Evolutionary conservation across 2,329 filamentous ascomycete species (phyloP).

Genomic region (Aspergillus neotritici): DNA sequence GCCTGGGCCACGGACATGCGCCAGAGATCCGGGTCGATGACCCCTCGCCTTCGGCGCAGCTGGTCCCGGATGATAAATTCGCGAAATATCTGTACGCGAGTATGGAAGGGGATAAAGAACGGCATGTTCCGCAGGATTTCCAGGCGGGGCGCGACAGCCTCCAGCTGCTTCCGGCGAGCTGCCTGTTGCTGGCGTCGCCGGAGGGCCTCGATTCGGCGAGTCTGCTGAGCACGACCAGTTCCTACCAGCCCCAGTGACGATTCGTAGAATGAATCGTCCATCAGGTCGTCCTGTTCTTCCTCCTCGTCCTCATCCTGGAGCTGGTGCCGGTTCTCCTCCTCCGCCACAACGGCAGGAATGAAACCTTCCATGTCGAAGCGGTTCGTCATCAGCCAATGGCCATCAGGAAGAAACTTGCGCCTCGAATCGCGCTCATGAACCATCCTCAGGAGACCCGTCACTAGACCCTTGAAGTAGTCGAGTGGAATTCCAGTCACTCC

Average conservation of each 20-base stretch:
- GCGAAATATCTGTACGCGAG: conserved; percentile 84
- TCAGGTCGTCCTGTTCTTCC: conserved; percentile 45
- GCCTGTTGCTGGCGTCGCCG: conserved; percentile 60
- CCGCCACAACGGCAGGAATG: conserved; percentile 75
- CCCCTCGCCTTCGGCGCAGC: conserved; percentile 60
- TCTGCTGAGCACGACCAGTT: conserved; percentile 57
- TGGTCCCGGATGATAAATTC: conserved; percentile 88
- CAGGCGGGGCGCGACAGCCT: conserved; percentile 75
- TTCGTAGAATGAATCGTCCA: conserved; percentile 32
- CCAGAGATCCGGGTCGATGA: conserved; percentile 69
- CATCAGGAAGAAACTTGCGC: conserved; percentile 71
- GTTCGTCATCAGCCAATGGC: conserved; percentile 91
- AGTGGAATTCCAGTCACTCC: conserved; percentile 68
- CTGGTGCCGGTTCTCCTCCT: conserved; percentile 72
- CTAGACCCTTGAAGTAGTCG: conserved; percentile 70
- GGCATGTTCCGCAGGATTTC: conserved; percentile 95
- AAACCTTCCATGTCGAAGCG: conserved; percentile 84
- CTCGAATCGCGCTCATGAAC: conserved; percentile 91
- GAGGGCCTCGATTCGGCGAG: conserved; percentile 57
- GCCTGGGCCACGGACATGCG: conserved; percentile 53
- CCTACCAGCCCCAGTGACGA: conserved; percentile 44
- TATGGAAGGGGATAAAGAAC: conserved; percentile 90
- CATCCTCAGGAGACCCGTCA: conserved; percentile 76
- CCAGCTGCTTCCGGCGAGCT: conserved; percentile 65
- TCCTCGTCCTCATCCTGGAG: conserved; percentile 60